Evolutionary conservation across 371 early-diverging fungal species (phyloP), one percentile per base, ranked within the genome.

Genomic region (Haplosporangium sp.): DNA sequence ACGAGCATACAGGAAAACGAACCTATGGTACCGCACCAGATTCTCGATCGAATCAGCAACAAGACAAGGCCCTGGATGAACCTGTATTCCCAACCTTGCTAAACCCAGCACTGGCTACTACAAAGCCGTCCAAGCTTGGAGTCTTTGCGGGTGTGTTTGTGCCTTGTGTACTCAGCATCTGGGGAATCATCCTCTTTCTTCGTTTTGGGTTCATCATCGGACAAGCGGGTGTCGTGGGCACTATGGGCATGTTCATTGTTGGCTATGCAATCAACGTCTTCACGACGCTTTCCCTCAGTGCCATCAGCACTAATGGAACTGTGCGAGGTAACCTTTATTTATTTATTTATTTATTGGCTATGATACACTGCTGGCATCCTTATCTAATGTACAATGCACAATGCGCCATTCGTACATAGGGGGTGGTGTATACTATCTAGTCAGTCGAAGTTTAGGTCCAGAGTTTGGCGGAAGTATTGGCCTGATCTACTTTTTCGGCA

Each of bases 391-490:
- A n/a, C n/a, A n/a, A n/a, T n/a, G n/a, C n/a, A n/a, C n/a, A n/a
- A n/a, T 48, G 11, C 14, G 8, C 48, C n/a, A 6, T 48, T 48
- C 48, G 11, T 8, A n/a, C 40, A 46, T 60, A 77, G 87, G 85
- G 41, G 93, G 93, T 54, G 93, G 93, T 6, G 88, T 91, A 9
- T 94, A 94, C 75, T 94, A 91, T 71, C 81, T 94, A 69, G 84
- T 93, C 10, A 87, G 89, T 43, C 82, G 93, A 50, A 84, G 85
- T 47, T 77, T 94, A 43, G 94, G 94, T 11, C 88, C 90, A 42
- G 94, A 93, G 75, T 91, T 94, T 81, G 94, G 94, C 48, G 94
- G 92, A 40, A 86, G 89, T 55, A 89, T 92, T 16, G 93, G 92
- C 2, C 74, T 89, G 20, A 82, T 92, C 55, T 91, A 89, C 59